Evolutionary conservation across 768 basidiomycete species (phyloP), one percentile per base, ranked within the genome.

Genomic region (Crucibulum laeve): DNA sequence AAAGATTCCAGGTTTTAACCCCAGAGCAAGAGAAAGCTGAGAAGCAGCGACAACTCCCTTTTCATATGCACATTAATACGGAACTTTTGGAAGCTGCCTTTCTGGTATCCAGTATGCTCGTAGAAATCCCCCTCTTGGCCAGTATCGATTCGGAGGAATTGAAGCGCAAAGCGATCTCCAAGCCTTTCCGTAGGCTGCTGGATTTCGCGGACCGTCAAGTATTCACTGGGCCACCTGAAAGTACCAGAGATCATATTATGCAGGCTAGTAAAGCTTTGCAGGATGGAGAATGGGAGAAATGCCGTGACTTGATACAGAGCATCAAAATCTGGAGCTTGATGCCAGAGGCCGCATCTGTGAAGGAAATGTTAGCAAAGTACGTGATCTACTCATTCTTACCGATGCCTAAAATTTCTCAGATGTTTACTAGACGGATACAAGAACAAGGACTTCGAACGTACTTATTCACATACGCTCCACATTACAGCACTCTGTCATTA

Each of bases 51-150:
- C 91, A 97, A 55, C 76, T 99, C 18, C 96, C 96, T 22, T 99
- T 98, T 84, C 96, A 99, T 65, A 89, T 98, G 87, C 96, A 99
- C 65, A 93, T 98, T 67, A 99, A 98, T 70, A 91, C 96, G 11
- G 96, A 98, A 65, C 74, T 99, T 6, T 73, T 98, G 43, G 96
- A 98, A 64, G 94, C 94, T 15, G 96, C 92, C 1, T 99, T 98
- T 74, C 76, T 99, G 33, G 93, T 96, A 14, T 94, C 91, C 13
- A 97, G 94, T 68, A 99, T 99, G 96, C 77, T 99, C 26, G 87
- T 97, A 28, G 96, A 98, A 68, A 93, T 99, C 14, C 96, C 96
- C 2, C 68, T 97, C 18, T 71, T 98, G 14, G 96, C 96, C 3
- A 92, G 88, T 61, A 89, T 93, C 48, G 92, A 96, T 50, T 88